Evolutionary conservation across 2,329 filamentous ascomycete species (phyloP).

Genomic region (Keithomyces neogunnii): DNA sequence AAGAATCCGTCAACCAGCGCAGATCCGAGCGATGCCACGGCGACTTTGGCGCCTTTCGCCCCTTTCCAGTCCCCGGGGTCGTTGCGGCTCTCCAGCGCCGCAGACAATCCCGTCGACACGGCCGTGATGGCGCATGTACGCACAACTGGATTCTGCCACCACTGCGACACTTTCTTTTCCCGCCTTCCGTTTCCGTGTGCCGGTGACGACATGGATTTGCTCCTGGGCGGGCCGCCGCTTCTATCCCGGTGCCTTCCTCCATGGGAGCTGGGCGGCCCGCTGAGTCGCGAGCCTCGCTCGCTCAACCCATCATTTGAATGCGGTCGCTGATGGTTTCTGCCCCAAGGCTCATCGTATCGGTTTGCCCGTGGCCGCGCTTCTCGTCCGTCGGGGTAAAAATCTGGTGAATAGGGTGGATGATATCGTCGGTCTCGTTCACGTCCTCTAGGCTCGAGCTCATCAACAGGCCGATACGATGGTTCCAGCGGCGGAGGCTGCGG

Average conservation of each 20-base stretch:
- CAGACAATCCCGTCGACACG: constrained; percentile 37
- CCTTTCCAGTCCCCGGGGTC: constrained; percentile 38
- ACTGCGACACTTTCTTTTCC: constrained; percentile 8
- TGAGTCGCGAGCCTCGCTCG: background rate
- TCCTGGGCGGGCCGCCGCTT: background rate
- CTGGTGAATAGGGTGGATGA: background rate
- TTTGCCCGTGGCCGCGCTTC: background rate
- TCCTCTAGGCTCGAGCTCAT: background rate
- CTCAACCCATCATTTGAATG: background rate
- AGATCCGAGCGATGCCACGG: constrained; percentile 38
- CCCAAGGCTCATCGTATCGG: background rate
- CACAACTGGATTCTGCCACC: constrained; percentile 29
- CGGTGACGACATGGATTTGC: background rate
- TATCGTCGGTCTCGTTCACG: background rate
- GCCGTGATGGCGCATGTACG: constrained; percentile 36
- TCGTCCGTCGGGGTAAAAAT: background rate
- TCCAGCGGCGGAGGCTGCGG: background rate
- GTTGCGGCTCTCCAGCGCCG: constrained; percentile 36
- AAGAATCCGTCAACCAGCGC: constrained; percentile 40
- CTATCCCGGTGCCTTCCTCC: background rate
- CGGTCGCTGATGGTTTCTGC: background rate
- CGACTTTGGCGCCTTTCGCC: constrained; percentile 39
- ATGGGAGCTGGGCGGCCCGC: background rate
- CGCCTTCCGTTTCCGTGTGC: background rate
- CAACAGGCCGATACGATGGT: background rate